Percentiles rank a stretch among this genome's conserved stretches.
Evolutionary conservation across 805 yeast genomes (phyloP).

Genomic region (Candida piceae): DNA sequence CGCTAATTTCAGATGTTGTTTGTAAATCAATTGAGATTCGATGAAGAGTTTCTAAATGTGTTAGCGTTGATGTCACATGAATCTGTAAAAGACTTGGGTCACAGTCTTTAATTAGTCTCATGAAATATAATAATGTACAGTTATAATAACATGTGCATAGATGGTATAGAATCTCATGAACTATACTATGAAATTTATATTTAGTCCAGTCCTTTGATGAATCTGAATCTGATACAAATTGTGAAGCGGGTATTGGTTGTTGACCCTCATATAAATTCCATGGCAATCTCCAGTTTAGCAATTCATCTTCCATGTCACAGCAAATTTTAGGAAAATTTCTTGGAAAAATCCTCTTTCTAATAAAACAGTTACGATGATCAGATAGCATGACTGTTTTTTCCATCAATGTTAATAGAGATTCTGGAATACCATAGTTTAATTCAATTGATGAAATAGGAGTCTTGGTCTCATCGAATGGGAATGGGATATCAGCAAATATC

Average conservation of each 20-base stretch:
- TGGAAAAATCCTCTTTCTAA: conserved; percentile 38
- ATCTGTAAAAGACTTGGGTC: conserved; percentile 32
- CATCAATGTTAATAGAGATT: conserved; percentile 40
- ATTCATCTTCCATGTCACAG: conserved; percentile 48
- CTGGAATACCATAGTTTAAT: conserved; percentile 45
- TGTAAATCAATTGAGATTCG: conserved; percentile 15
- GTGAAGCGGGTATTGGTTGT: conserved; percentile 1
- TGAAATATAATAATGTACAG: conserved; percentile 39
- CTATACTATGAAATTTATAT: conserved; percentile 31
- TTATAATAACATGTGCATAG: conserved; percentile 37
- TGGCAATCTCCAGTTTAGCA: conserved; percentile 41
- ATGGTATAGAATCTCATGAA: conserved; percentile 39
- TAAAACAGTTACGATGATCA: conserved; percentile 47
- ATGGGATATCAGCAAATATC: conserved; percentile 12
- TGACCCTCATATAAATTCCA: conserved; percentile 36
- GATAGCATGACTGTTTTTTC: conserved; percentile 42
- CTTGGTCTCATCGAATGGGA: conserved; percentile 14
- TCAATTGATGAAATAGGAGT: conserved; percentile 27
- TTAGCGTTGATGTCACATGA: conserved; percentile 31
- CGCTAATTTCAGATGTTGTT: conserved; percentile 18
- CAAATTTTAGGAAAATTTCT: conserved; percentile 52
- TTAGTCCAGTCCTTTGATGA: no score
- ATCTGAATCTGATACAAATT: not conserved
- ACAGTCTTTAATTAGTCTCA: conserved; percentile 40
- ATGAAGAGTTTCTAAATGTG: conserved; percentile 30